Conservation (phyloP, 2,329 filamentous ascomycete species). For the Coniochaeta prunicola region DNA sequence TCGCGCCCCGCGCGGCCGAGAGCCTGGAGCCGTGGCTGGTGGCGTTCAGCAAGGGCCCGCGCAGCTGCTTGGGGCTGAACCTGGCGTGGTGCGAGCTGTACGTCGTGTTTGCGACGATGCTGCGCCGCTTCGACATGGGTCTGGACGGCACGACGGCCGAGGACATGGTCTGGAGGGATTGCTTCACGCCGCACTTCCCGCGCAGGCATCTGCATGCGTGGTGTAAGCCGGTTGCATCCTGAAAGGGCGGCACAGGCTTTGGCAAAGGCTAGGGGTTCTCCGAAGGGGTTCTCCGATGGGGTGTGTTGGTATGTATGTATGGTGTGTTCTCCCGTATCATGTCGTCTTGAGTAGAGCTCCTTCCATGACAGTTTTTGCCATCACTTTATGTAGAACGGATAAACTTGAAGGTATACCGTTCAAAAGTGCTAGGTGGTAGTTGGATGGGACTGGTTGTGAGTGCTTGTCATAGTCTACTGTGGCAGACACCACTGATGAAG, state of each 20-base stretch:
- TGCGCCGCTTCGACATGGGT: conserved; percentile 20
- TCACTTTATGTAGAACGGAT: no score
- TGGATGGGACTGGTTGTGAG: no score
- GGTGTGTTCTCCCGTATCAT: no score
- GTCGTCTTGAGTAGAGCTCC: no score
- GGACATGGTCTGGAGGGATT: conserved; percentile 21
- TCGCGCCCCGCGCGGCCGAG: not conserved
- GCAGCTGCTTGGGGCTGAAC: conserved; percentile 29
- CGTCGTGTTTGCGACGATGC: conserved; percentile 20
- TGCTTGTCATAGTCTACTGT: no score
- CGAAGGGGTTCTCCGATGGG: no score
- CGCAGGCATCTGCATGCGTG: conserved; percentile 14
- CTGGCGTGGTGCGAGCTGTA: conserved; percentile 25
- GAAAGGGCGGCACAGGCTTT: not conserved
- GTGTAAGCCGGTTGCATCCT: conserved; percentile 9
- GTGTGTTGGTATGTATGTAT: no score
- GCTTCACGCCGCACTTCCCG: conserved; percentile 13
- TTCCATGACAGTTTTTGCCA: no score
- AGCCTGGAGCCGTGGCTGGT: conserved; percentile 22
- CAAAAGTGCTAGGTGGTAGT: no score
- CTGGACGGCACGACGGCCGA: conserved; percentile 17
- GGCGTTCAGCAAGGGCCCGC: conserved; percentile 33
- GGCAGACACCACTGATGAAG: no score
- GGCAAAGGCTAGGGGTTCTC: no score
- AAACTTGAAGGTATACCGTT: no score